Evolutionary conservation across 225 moss, liverwort and hornwort species (phyloP), one percentile per base, ranked within the genome.

Genomic region (Rhytidiadelphus loreus): DNA sequence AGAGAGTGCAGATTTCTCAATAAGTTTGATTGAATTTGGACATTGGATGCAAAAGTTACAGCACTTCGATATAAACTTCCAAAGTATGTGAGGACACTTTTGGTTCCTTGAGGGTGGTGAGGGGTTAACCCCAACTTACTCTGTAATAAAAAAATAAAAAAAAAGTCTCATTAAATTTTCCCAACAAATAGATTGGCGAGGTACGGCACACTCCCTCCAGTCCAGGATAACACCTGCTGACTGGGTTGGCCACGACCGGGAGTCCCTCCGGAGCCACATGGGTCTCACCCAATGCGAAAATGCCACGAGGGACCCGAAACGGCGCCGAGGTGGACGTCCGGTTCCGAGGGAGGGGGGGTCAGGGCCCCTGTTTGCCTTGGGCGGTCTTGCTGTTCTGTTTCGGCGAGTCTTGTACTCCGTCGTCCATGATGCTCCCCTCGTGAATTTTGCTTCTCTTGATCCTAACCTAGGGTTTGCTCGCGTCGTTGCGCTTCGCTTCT

Each of bases 401-500:
- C 84, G 48, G 87, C 72, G 60, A 87, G 91, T 89, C 91, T 87
- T 84, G 80, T 87, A 77, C 84, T 89, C 84, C 74, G 52, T 79
- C 72, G 72, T 57, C 86, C 62, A 52, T 70, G 79, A 89, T 85
- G 89, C 86, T 89, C 22, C 46, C 75, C 83, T 90, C 90, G 90
- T 90, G 90, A 83, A 87, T 90, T 85, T 85, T 53, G 87, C 77
- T 71, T 88, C 82, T 89, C 89, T 86, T 86, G 89, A 86, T 89
- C 57, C 81, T 82, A 28, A 79, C 86, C 81, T 87, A 87, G 90
- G 90, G 76, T 86, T 89, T 86, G 57, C 66, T 39, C 26, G 43
- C 50, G 50, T 82, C 50, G 64, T 82, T 50, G 64, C 76, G 86
- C 63, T 81, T 57, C 43, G n/a, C 70, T 83, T 23, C 62, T 73